Evolutionary conservation across 257 asterid species (phyloP), one percentile per base, ranked within the genome.

Genomic region (Penstemon eatonii): DNA sequence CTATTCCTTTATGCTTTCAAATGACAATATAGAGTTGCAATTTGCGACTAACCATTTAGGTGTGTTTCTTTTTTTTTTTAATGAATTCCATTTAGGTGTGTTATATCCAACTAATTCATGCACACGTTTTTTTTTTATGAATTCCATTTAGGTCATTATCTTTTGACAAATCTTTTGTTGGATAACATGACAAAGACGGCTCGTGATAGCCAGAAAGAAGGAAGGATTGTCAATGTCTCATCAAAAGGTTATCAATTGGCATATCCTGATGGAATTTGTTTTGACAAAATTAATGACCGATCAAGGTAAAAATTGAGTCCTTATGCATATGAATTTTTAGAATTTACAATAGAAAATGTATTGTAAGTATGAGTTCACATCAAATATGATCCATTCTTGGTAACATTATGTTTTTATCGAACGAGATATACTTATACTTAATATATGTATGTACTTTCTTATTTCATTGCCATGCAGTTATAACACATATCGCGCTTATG

Each of bases 1-100:
- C 51, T 76, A 83, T 8, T 87, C 88, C 4, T 84, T 79, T 75
- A 66, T 58, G 72, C 91, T 84, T 37, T 86, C 96, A 0, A 80
- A 76, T 65, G 95, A 89, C 75, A 84, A 83, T 72, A 78, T 86
- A 69, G 96, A 89, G 56, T 59, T 85, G 86, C 96, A 89, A 65
- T 89, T 89, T 72, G 95, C 96, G 3, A 89, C 96, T 52, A 89
- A 89, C 55, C 96, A 89, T 75, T 52, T 89, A 52, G 91, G 96
- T 86, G 71, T 13, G n/a, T 60, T 15, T 50, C 19, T 53, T 15
- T 43, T 15, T 15, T 33, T 8, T 45, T 38, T 25, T 25, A 2
- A 25, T 25, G 33, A 25, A 65, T 50, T 50, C 51, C 81, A 86
- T 70, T 56, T 86, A 60, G 93, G 91, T 80, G 63, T 41, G 37